phyloP scores from a whole-genome alignment of 257 asterid genomes.

The Nicotiana undulata region DNA sequence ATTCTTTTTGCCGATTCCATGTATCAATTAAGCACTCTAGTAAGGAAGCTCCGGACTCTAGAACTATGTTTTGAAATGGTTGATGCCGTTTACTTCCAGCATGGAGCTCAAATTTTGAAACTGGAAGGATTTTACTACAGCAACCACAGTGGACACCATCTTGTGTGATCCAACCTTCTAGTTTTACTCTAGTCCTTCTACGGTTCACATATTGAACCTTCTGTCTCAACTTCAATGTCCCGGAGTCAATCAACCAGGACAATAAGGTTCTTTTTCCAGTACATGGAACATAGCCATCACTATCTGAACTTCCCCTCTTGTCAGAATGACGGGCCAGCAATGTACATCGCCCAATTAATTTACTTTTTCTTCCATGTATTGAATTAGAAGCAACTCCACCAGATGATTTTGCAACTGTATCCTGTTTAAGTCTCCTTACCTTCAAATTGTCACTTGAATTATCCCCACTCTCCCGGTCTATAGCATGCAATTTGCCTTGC shows the following conservation, averaged over 20 bases:
- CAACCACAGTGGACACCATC: slow-evolving; percentile 19
- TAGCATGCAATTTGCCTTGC: neutral
- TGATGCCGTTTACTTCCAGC: slow-evolving; percentile 13
- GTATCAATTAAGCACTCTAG: slow-evolving; percentile 15
- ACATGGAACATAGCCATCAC: slow-evolving; percentile 10
- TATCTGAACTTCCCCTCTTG: neutral
- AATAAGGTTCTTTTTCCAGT: slow-evolving; percentile 15
- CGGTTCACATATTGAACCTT: slow-evolving; percentile 14
- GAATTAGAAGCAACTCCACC: neutral
- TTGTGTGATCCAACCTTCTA: slow-evolving; percentile 18
- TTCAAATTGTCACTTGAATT: neutral
- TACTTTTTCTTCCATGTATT: slow-evolving; percentile 5
- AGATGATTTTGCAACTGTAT: neutral
- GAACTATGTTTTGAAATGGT: slow-evolving; percentile 11
- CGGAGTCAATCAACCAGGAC: slow-evolving; percentile 16
- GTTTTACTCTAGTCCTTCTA: neutral
- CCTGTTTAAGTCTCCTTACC: neutral
- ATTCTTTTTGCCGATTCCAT: slow-evolving; percentile 14
- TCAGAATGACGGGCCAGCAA: slow-evolving; percentile 12
- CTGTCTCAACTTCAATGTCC: neutral
- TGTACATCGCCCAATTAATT: slow-evolving; percentile 12
- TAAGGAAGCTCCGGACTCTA: slow-evolving; percentile 12
- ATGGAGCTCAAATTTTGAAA: slow-evolving; percentile 16
- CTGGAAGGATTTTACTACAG: slow-evolving; percentile 16
- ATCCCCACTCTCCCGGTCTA: neutral